These are phyloP conservation scores for Neocallimastix lanati DNA, from an alignment of 192 early-diverging fungal genomes.

Conservation along the genomic window DNA sequence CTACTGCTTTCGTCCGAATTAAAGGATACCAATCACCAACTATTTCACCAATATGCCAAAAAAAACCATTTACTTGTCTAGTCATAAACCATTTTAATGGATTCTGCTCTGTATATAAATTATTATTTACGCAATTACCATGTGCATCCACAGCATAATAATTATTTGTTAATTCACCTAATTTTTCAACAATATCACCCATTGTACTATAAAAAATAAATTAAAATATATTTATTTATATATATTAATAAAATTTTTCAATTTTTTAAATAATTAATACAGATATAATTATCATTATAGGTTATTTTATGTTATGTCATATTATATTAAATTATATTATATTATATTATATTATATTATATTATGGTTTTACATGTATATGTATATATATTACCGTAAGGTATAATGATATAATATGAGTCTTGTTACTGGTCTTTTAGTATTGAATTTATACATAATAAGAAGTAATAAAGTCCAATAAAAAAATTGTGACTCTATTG, in stretches of 20 bases:
- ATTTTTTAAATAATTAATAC: no score
- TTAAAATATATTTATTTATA: neutral
- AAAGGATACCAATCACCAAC: neutral
- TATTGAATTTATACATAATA: neutral
- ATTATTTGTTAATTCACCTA: neutral
- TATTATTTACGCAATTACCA: neutral
- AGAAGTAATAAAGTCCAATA: neutral
- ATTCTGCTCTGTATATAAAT: neutral
- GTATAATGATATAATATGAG: neutral
- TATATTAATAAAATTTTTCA: no score
- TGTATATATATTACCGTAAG: neutral
- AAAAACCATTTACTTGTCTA: neutral
- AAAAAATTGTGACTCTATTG: neutral
- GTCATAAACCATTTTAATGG: neutral
- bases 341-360: neutral
- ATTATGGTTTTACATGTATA: neutral
- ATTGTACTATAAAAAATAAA: neutral
- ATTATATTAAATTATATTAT: neutral
- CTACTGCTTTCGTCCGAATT: neutral
- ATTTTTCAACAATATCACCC: neutral
- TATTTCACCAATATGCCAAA: neutral
- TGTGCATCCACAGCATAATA: neutral
- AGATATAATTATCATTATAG: no score
- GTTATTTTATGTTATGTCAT: no score
- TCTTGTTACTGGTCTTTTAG: neutral